Base-by-base conservation (phyloP, 768 basidiomycete species). In the Lentinula aciculospora region DNA sequence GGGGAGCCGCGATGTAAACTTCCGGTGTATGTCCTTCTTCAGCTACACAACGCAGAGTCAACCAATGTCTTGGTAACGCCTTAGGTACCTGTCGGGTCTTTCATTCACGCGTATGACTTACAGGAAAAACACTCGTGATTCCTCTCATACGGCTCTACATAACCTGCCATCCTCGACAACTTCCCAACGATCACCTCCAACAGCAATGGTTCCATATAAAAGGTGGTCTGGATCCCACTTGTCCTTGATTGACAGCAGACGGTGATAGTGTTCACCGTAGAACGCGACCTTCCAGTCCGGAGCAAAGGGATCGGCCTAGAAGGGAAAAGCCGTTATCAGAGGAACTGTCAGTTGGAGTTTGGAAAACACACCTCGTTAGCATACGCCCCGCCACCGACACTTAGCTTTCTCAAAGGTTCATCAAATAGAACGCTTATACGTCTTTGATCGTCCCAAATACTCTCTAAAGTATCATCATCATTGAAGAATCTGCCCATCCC, bases 251-350 rank as follows among this genome's bases (percentile, higher is more conserved):
- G 57, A 28, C 47, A 58, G 39, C 39, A 60, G 48, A 19, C 57
- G 32, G n/a, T 56, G 48, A 40, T 60, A 60, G 36, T 60, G 40
- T 49, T 49, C 45, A 21, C 59, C 62, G 39, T 54, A 62, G 37
- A 62, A 62, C 10, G 50, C 57, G 39, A 47, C 37, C 51, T 62
- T 57, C 56, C 55, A 62, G 46, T 62, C 61, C 27, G 56, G 59
- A 53, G 60, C 61, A 31, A 44, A 45, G 1, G 39, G 36, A 29
- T 44, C 50, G 21, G 57, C 57, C 57, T 58, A n/a, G 3, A 13
- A 32, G 13, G 1, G 21, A 17, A 37, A n/a, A 31, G 32, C 32
- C 9, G 13, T 34, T 21, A 34, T 46, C 29, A 27, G 23, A 8
- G 9, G 21, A 32, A n/a, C 29, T 10, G 3, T 6, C 12, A n/a